A percentile compares a stretch with the other conserved stretches of the same genome.
Evolutionary conservation across 768 basidiomycete genomes (phyloP).

Genomic region (Krasilnikovozyma curviuscula): DNA sequence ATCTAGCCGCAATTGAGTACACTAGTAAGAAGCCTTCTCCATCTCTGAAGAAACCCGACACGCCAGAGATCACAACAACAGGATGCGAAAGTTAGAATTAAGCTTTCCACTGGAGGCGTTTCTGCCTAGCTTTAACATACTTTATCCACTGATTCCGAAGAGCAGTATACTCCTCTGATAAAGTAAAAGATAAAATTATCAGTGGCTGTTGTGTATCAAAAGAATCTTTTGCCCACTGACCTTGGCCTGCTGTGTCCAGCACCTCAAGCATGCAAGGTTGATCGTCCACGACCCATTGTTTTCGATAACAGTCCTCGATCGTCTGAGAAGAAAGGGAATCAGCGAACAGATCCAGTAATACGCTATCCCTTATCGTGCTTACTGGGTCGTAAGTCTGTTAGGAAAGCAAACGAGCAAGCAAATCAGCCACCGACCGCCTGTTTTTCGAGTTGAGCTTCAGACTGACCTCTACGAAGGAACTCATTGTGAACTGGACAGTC

Average conservation of each 20-base stretch:
- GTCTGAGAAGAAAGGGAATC: conserved; percentile 28
- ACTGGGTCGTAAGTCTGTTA: conserved; percentile 71
- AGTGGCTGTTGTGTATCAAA: background rate
- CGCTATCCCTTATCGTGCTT: background rate
- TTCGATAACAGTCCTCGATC: conserved; percentile 94
- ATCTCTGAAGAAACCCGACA: conserved; percentile 37
- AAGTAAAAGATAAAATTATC: conserved; percentile 1
- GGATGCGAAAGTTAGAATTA: background rate
- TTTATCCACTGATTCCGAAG: conserved; percentile 95
- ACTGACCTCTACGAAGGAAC: conserved; percentile 66
- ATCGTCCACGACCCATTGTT: conserved; percentile 84
- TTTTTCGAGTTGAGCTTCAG: conserved; percentile 22
- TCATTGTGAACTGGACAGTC: conserved; percentile 87
- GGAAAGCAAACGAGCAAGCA: background rate
- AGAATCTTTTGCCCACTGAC: conserved; percentile 31
- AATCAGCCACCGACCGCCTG: conserved; percentile 20
- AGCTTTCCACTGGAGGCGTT: background rate
- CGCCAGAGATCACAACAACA: background rate
- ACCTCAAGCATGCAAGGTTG: conserved; percentile 91
- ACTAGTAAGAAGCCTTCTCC: conserved; percentile 96
- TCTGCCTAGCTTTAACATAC: conserved; percentile 29
- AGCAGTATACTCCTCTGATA: conserved; percentile 83
- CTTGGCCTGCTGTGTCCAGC: conserved; percentile 93
- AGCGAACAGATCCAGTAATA: background rate
- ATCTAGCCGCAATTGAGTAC: conserved; percentile 86